These are phyloP conservation scores for Verticillium nonalfalfae DNA, from an alignment of 2,329 filamentous ascomycete species.

Conservation along the genomic window DNA sequence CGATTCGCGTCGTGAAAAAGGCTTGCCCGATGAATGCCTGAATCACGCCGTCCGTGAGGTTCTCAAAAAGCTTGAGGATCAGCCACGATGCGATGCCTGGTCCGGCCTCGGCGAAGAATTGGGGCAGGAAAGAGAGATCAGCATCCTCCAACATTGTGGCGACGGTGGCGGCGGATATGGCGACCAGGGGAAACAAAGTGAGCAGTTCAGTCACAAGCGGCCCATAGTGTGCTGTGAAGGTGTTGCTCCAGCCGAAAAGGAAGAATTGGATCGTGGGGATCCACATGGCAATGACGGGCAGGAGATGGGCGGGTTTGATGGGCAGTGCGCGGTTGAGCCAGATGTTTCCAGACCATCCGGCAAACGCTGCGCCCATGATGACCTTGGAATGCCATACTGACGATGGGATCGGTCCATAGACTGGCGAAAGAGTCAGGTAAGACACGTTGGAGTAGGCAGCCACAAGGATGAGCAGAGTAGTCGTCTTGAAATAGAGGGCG, in stretches of 20 bases:
- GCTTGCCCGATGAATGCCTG: constrained; percentile 51
- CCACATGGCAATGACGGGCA: constrained; percentile 71
- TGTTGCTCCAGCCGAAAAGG: constrained; percentile 59
- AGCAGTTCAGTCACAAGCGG: constrained; percentile 69
- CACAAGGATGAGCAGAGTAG: constrained; percentile 45
- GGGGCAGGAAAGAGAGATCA: constrained; percentile 47
- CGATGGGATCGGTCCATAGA: constrained; percentile 80
- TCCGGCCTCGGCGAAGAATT: constrained; percentile 54
- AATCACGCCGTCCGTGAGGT: constrained; percentile 30
- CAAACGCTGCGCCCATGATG: constrained; percentile 59
- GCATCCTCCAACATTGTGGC: constrained; percentile 59
- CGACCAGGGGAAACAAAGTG: constrained; percentile 63
- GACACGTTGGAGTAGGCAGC: constrained; percentile 65
- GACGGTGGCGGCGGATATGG: constrained; percentile 57
- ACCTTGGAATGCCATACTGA: constrained; percentile 64
- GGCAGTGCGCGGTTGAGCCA: constrained; percentile 43
- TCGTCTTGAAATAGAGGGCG: constrained; percentile 30
- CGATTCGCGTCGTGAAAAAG: constrained; percentile 62
- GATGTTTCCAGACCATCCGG: constrained; percentile 66
- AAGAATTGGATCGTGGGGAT: constrained; percentile 68
- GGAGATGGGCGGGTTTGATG: constrained; percentile 41
- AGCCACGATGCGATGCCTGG: constrained; percentile 62
- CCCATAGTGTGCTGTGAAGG: constrained; percentile 63
- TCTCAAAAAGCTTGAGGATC: constrained; percentile 51
- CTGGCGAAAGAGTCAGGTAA: constrained; percentile 71